Base-by-base conservation (phyloP, 805 yeast species). In the Helenozyma rhizophorensis region DNA sequence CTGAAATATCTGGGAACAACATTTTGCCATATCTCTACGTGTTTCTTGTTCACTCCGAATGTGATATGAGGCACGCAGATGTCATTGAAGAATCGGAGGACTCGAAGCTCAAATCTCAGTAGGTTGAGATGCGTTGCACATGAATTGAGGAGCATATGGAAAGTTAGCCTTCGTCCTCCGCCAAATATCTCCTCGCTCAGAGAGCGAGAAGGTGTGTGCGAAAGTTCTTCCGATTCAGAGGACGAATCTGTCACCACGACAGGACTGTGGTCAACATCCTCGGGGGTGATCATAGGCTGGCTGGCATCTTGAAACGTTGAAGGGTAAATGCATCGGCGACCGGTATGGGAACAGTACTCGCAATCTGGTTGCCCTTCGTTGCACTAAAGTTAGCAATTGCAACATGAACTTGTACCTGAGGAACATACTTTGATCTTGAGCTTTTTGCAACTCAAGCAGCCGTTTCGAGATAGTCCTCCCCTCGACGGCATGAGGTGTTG, bases 311-410 rank as follows among this genome's bases (percentile, higher is more conserved):
- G 19, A 14, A 14, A 14, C 4, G 4, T 12, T 6, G n/a, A 21
- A 2, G 51, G 54, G 30, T 60, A 60, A 2, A 39, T 32, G 31
- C 65, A 60, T 3, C 32, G 28, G 2, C 61, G 37, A n/a, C 43
- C 39, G 3, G 62, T 55, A 34, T 57, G 56, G 3, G 21, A 21
- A 23, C 66, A 60, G 37, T 60, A 60, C 26, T 60, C 65, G 38
- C 66, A 60, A 8, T 30, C 22, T 4, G 66, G 66, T 33, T 42
- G 48, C 9, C 36, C 49, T 28, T 58, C 65, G 31, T 56, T 42
- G 31, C 66, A 60, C 64, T 59, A 25, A 4, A 10, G 49, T 46
- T 47, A 46, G 50, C 19, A 17, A 17, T 17, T 5, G 19, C 23
- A n/a, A n/a, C n/a, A n/a, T n/a, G n/a, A n/a, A n/a, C n/a, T n/a